Evolutionary conservation across 768 basidiomycete species (phyloP).

Genomic region (Lactarius vividus): DNA sequence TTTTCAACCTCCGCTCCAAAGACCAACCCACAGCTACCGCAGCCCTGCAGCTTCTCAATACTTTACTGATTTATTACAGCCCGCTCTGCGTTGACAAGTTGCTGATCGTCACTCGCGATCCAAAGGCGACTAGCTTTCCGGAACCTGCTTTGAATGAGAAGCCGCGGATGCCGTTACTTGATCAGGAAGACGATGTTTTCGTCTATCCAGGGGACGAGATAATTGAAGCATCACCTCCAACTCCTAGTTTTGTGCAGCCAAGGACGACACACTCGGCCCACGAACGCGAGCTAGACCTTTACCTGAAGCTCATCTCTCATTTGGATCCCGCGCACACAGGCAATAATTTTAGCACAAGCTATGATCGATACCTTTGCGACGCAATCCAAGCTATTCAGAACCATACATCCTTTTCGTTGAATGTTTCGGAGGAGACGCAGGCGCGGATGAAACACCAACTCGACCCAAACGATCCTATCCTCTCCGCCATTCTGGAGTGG

Average conservation of each 20-base stretch:
- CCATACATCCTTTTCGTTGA: conserved; percentile 55
- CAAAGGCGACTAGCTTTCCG: conserved; percentile 71
- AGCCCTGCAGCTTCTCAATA: conserved; percentile 77
- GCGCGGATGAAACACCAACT: conserved; percentile 66
- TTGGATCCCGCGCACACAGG: conserved; percentile 66
- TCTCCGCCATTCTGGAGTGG: conserved; percentile 66
- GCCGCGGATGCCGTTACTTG: conserved; percentile 22
- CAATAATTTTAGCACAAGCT: conserved; percentile 80
- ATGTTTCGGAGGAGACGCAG: conserved; percentile 40
- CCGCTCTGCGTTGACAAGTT: conserved; percentile 62
- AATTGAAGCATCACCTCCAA: conserved; percentile 17
- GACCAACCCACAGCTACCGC: conserved; percentile 65
- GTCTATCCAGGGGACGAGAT: conserved; percentile 41
- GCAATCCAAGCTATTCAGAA: conserved; percentile 65
- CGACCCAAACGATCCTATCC: conserved; percentile 71
- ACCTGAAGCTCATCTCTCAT: conserved; percentile 73
- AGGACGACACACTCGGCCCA: conserved; percentile 76
- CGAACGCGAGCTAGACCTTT: conserved; percentile 80
- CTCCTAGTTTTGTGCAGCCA: conserved; percentile 50
- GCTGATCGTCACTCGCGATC: conserved; percentile 65
- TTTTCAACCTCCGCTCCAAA: conserved; percentile 72
- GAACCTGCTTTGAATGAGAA: conserved; percentile 42
- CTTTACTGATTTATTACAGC: conserved; percentile 70
- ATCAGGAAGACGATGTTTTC: conserved; percentile 43
- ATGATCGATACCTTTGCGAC: conserved; percentile 79